Evolutionary conservation across 1,284 basidiomycete genomes (phyloP).

Genomic region (Puccinia polysora): DNA sequence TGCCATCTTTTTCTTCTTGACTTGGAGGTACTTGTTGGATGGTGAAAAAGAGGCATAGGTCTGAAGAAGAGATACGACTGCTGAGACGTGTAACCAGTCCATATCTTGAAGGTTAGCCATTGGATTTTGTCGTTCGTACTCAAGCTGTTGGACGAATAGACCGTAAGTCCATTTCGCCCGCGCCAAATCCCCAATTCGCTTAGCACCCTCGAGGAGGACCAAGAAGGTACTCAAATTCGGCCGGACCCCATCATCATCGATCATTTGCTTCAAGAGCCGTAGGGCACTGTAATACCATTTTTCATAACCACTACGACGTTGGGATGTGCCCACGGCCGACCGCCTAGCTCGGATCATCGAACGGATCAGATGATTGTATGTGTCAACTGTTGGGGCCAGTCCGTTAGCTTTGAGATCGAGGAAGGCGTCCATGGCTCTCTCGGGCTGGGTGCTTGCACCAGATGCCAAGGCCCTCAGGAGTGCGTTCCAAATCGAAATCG

Average conservation of each 20-base stretch:
- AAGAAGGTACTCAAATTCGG: conserved; percentile 38
- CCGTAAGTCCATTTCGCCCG: conserved; percentile 43
- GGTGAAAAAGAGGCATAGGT: conserved; percentile 41
- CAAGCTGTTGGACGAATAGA: conserved; percentile 25
- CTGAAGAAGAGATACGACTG: conserved; percentile 30
- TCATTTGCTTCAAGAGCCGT: conserved; percentile 38
- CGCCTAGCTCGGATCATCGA: conserved; percentile 39
- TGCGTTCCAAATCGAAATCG: conserved; percentile 42
- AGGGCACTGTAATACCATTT: conserved; percentile 43
- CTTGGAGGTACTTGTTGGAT: conserved; percentile 20
- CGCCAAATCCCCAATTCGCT: conserved; percentile 35
- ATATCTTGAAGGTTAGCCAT: not conserved
- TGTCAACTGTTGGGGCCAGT: conserved; percentile 28
- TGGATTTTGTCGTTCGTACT: conserved; percentile 1
- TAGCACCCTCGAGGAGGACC: conserved; percentile 40
- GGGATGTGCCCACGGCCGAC: conserved; percentile 25
- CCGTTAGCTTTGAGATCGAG: conserved; percentile 27
- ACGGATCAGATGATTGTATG: conserved; percentile 43
- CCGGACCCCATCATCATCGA: conserved; percentile 35
- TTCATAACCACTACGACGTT: conserved; percentile 22
- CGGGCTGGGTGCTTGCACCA: conserved; percentile 42
- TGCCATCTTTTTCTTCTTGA: not conserved
- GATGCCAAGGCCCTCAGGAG: conserved; percentile 37
- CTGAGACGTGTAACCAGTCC: conserved; percentile 27
- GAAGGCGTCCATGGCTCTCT: conserved; percentile 37